Base-by-base conservation (phyloP, 495 filamentous ascomycete genomes). In the Aspergillus panamensis region DNA sequence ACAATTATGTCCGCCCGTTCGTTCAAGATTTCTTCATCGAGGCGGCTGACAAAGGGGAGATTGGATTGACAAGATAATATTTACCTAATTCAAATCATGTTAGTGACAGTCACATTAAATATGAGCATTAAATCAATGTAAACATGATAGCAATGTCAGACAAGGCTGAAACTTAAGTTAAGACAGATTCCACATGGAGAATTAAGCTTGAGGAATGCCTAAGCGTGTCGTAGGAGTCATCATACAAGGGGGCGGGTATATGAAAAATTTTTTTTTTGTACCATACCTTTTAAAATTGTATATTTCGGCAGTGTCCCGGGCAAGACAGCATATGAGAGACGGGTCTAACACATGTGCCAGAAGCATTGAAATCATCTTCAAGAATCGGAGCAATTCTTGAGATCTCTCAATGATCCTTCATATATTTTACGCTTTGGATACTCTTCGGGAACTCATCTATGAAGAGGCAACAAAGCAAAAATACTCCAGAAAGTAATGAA, bases 161-260 rank as follows among this genome's bases (percentile, higher is more conserved):
- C 92, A 96, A 96, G 92, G 92, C 91, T 96, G 92, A 96, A 95
- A 96, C 91, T 88, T 87, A 69, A 70, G 66, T 72, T 80, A 71
- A 76, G 84, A 90, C 85, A 84, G 81, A 81, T 81, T 95, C 91
- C 80, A 93, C 90, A 95, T 86, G 67, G 69, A 85, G 73, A 83
- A 77, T 95, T 96, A 86, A 82, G 92, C 80, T 88, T 87, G 92
- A 96, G 92, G 92, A 96, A 96, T 96, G 90, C 92, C 89, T 91
- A 84, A 87, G 84, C 84, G 79, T 87, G 86, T 92, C 81, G 78
- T 77, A 80, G 83, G 8, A 73, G 84, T 96, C 91, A 96, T 94
- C 87, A 94, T 77, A 62, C 68, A 74, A 81, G 60, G 57, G 32
- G 48, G 25, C 29, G 49, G 52, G 42, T 67, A 31, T n/a, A 17